Evolutionary conservation across 1,284 basidiomycete genomes (phyloP).

Genomic region (Tranzscheliella williamsii): DNA sequence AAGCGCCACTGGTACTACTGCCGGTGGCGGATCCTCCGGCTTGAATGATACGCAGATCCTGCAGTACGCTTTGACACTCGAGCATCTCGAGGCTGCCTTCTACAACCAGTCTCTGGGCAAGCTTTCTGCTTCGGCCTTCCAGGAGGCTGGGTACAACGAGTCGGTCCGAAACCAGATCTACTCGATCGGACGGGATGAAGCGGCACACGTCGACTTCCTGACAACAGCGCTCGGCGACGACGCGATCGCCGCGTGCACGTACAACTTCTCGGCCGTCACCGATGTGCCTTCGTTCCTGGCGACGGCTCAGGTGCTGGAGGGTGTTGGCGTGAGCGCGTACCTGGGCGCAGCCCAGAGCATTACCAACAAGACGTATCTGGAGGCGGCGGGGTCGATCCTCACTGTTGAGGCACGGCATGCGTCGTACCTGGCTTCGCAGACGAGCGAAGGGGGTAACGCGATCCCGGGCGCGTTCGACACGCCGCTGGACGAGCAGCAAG

Average conservation of each 20-base stretch:
- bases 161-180: constrained; percentile 37
- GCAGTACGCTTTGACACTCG: constrained; percentile 48
- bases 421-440: constrained; percentile 60
- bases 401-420: constrained; percentile 66
- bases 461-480: constrained; percentile 39
- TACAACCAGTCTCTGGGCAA: constrained; percentile 41
- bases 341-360: constrained; percentile 39
- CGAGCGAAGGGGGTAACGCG: constrained; percentile 16
- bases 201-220: constrained; percentile 20
- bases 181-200: constrained; percentile 39
- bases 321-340: constrained; percentile 32
- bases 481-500: constrained; percentile 44
- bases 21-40: neutral
- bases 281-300: constrained; percentile 40
- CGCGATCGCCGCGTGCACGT: constrained; percentile 30
- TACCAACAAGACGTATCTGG: constrained; percentile 21
- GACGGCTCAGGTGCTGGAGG: constrained; percentile 41
- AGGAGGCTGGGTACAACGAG: constrained; percentile 31
- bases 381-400: constrained; percentile 59
- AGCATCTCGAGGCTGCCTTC: constrained; percentile 46
- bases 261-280: constrained; percentile 24
- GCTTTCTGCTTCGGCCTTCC: constrained; percentile 21
- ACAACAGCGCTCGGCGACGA: constrained; percentile 23
- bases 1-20: neutral
- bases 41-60: constrained; percentile 45